These are phyloP conservation scores for Amanita thiersii DNA, from an alignment of 768 basidiomycete species.

Conservation along the genomic window DNA sequence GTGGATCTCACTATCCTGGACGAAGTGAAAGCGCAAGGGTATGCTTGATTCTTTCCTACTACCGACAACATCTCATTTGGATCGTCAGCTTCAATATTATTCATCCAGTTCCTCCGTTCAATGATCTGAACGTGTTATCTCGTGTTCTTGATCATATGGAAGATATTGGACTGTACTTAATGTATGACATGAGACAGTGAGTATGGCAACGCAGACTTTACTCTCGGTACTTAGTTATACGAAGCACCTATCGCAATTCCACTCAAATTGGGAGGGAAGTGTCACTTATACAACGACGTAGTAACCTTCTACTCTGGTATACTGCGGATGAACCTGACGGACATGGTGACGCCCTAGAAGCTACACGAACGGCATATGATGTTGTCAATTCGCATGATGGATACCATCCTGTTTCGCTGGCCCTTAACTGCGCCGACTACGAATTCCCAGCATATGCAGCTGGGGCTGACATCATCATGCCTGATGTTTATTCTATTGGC, in stretches of 20 bases:
- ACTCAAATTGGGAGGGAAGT: slow-evolving; percentile 41
- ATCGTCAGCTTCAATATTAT: slow-evolving; percentile 20
- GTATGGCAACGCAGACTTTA: slow-evolving; percentile 18
- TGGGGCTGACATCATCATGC: slow-evolving; percentile 49
- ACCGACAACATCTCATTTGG: background rate
- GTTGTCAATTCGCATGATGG: slow-evolving; percentile 41
- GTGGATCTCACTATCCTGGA: slow-evolving; percentile 33
- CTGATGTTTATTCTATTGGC: slow-evolving; percentile 30
- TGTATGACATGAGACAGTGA: slow-evolving; percentile 54
- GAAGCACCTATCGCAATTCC: slow-evolving; percentile 40
- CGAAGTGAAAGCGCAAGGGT: slow-evolving; percentile 39
- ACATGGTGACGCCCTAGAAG: slow-evolving; percentile 38
- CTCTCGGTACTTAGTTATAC: background rate
- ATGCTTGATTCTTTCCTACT: background rate
- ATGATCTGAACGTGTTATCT: slow-evolving; percentile 33
- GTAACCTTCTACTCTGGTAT: slow-evolving; percentile 59
- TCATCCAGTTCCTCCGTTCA: slow-evolving; percentile 51
- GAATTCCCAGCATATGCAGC: slow-evolving; percentile 39
- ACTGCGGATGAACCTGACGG: slow-evolving; percentile 64
- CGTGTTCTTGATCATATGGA: slow-evolving; percentile 44
- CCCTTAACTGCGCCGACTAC: slow-evolving; percentile 41
- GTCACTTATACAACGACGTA: slow-evolving; percentile 34
- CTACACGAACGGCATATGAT: slow-evolving; percentile 33
- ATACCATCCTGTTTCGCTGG: slow-evolving; percentile 51
- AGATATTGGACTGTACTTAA: slow-evolving; percentile 39